Evolutionary conservation across 2,329 filamentous ascomycete species (phyloP), one percentile per base, ranked within the genome.

Genomic region (Teratosphaeria epicoccoides): DNA sequence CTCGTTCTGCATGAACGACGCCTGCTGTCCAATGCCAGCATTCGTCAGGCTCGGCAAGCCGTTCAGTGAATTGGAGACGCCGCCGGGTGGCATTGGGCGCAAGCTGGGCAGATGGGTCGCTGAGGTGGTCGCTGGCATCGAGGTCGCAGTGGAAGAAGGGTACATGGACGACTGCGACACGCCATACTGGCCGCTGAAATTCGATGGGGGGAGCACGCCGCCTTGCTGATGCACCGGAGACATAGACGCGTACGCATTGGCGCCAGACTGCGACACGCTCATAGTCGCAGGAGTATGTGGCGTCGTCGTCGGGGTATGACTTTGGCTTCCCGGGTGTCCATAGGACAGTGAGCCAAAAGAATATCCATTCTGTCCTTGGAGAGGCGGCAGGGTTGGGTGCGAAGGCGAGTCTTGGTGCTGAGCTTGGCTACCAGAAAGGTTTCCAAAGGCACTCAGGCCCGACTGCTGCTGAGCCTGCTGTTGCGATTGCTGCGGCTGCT

Each of bases 51-150:
- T 72, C 61, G 58, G 71, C 56, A 67, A 57, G 29, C 61, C 60
- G 24, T 59, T 59, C 53, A 63, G 67, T 57, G 54, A 59, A 56
- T 49, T 59, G 49, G 59, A 69, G 49, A 73, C 62, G 46, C 70
- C 70, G 40, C 69, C 67, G 2, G 68, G 64, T 6, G 67, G 67
- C 67, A 70, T 69, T 22, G 68, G 68, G 25, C 71, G 66, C 37
- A 72, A 59, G 50, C 69, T 69, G 17, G 70, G 71, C 45, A 73
- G 65, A 25, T 63, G 57, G 14, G 59, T 50, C 10, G 63, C 43
- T 6, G 57, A 54, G 24, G 49, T 58, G 7, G 54, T 54, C 17
- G 57, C 53, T 26, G 60, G 62, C 57, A 60, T 60, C 11, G 61
- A 52, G 11, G 66, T 62, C 22, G 64, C 59, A n/a, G 62, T 63